Evolutionary conservation across 495 filamentous ascomycete genomes (phyloP).

Genomic region (Neurospora sp.): DNA sequence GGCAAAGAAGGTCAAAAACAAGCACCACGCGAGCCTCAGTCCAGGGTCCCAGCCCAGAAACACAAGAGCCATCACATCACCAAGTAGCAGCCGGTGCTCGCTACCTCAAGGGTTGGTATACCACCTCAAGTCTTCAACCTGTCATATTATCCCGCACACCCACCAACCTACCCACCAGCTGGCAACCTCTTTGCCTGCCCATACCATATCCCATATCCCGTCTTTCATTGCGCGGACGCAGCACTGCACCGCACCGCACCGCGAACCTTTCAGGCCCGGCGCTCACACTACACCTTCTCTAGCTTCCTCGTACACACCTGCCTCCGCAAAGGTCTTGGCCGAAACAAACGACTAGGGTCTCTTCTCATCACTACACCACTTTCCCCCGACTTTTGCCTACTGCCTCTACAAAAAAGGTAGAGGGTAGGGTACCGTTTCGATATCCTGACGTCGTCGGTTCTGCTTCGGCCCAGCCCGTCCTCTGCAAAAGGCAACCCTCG

Average conservation of each 20-base stretch:
- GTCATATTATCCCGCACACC: not conserved
- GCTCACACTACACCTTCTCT: not conserved
- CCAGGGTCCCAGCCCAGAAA: not conserved
- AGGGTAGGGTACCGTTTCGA: not conserved
- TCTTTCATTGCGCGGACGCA: not conserved
- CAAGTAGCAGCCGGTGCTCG: not conserved
- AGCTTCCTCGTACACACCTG: not conserved
- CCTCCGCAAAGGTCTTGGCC: not conserved
- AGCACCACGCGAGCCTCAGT: not conserved
- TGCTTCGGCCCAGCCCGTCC: not conserved
- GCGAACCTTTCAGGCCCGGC: not conserved
- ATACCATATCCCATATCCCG: not conserved
- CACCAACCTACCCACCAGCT: not conserved
- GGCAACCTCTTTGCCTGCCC: not conserved
- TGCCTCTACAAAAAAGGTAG: not conserved
- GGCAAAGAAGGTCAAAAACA: not conserved
- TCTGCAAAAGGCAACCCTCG: not conserved
- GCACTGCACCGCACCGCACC: not conserved
- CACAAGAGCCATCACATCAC: not conserved
- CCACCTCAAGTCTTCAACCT: not conserved
- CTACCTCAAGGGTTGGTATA: not conserved
- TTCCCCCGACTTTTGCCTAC: not conserved
- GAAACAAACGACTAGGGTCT: not conserved
- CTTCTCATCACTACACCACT: not conserved
- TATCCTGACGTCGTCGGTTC: not conserved